Evolutionary conservation across 345 rosid species (phyloP), one percentile per base, ranked within the genome.

Genomic region (Lumnitzera racemosa): DNA sequence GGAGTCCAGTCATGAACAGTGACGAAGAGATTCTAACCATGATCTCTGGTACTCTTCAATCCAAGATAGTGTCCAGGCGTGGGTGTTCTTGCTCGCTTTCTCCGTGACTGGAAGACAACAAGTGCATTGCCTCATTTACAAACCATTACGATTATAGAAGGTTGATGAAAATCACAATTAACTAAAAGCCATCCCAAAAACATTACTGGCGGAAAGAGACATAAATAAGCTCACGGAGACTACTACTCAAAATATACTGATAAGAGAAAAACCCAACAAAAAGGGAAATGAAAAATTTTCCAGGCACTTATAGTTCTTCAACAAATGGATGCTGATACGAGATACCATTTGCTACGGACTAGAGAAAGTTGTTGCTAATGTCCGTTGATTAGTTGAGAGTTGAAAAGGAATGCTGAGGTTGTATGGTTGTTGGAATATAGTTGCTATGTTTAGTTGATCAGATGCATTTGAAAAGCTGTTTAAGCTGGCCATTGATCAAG

Each of bases 61-160:
- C 99, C 99, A 70, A 94, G 97, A 77, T 94, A 94, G 74, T 94
- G 97, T 53, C 99, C 99, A 10, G 99, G 97, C 15, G 99, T 94
- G 50, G 99, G 99, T 57, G 99, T 90, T 74, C 99, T 84, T 12
- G 97, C 76, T n/a, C 97, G 85, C 69, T 84, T 94, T 80, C 99
- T 88, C 55, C 99, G 79, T 49, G 99, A 94, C 97, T 94, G 96
- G 75, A 80, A 80, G 60, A 36, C 11, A 59, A 54, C 13, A 64
- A 55, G 61, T 3, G 61, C 59, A 63, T 67, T 53, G 62, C 14
- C 54, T 73, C 57, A 64, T 52, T 58, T 20, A 31, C 1, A 51
- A 51, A 12, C 4, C 51, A 29, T 16, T 49, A 49, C 12, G 15
- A 49, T 3, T 11, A 52, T 16, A 14, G 23, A n/a, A 52, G 23